Evolutionary conservation across 139 green algal genomes (phyloP), one percentile per base, ranked within the genome.

Genomic region (Astrephomene gubernaculifera): DNA sequence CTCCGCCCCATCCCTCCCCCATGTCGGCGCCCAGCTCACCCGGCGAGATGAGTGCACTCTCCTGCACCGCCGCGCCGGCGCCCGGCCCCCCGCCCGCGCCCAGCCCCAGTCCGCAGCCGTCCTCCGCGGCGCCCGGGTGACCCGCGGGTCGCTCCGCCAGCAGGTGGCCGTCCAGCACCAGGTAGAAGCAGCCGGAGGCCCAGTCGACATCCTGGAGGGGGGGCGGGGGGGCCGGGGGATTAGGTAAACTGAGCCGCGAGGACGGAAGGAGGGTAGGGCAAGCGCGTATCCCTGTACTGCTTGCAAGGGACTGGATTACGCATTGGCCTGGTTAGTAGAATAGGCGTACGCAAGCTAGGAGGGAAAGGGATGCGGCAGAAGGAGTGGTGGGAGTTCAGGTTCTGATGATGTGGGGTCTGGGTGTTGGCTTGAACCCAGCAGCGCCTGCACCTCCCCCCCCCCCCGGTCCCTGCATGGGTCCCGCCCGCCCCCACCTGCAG

Each of bases 121-220:
- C 87, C 74, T 70, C 60, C 71, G 5, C 44, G 29, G 43, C 41
- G 53, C n/a, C 49, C 25, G 63, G 60, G 44, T 27, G 82, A 39
- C 69, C 70, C 79, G 43, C 39, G 39, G 61, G 35, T 31, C 91
- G 81, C 79, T 93, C 88, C 52, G 89, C 85, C 72, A 93, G 75
- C 79, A 94, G 74, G 38, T 92, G 87, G 21, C 90, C 92, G 64
- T 95, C 88, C 65, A 95, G 68, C 65, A 95, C 63, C 29, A 96
- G 36, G 43, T 90, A 90, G 65, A 92, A 84, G 80, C 67, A 87
- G 60, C 57, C 64, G 8, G 31, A 41, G 10, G 75, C 75, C 83
- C 89, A 88, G 81, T 93, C 90, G 54, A 86, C 39, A n/a, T 87
- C 82, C 36, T 82, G 54, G 4, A 4, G 33, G 72, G 22, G 52